Conservation (phyloP, 371 early-diverging fungal species). For the Saksenaea oblongispora region DNA sequence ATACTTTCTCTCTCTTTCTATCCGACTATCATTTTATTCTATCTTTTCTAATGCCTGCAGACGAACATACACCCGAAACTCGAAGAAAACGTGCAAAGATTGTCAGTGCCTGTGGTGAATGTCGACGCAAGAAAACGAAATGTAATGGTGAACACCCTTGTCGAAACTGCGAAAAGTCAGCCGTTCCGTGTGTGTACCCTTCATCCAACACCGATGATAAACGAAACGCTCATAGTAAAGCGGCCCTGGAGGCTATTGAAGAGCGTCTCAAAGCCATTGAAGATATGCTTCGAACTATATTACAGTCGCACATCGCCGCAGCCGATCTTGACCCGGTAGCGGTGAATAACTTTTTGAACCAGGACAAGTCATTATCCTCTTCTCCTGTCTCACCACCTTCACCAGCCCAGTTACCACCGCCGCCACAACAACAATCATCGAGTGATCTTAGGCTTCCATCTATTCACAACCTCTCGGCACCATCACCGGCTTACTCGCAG, state of each 20-base stretch:
- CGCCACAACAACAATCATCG: not conserved
- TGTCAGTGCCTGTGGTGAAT: slow-evolving; percentile 59
- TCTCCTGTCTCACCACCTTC: slow-evolving; percentile 19
- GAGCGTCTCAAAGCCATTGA: slow-evolving; percentile 37
- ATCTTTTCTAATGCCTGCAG: slow-evolving; percentile 6
- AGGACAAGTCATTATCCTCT: slow-evolving; percentile 19
- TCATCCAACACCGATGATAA: slow-evolving; percentile 30
- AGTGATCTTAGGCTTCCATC: slow-evolving; percentile 34
- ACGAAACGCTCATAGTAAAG: slow-evolving; percentile 27
- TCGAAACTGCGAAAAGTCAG: slow-evolving; percentile 59
- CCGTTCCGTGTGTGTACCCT: slow-evolving; percentile 51
- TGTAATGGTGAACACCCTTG: slow-evolving; percentile 66
- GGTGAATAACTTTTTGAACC: slow-evolving; percentile 26
- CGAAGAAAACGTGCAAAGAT: slow-evolving; percentile 64
- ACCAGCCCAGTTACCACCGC: slow-evolving; percentile 4
- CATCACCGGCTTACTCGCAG: slow-evolving; percentile 19
- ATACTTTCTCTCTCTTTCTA: not conserved
- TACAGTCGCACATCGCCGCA: slow-evolving; percentile 17
- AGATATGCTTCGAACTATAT: slow-evolving; percentile 33
- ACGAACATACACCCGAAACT: slow-evolving; percentile 5
- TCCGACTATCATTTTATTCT: not conserved
- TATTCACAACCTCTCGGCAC: slow-evolving; percentile 35
- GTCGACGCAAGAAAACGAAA: slow-evolving; percentile 57
- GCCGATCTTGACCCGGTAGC: slow-evolving; percentile 19
- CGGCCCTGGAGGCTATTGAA: slow-evolving; percentile 41